A percentile compares a stretch with the other conserved stretches of the same genome.
Evolutionary conservation across 108 stramenopile genomes (phyloP).

Genomic region (Schizochytrium sp.): DNA sequence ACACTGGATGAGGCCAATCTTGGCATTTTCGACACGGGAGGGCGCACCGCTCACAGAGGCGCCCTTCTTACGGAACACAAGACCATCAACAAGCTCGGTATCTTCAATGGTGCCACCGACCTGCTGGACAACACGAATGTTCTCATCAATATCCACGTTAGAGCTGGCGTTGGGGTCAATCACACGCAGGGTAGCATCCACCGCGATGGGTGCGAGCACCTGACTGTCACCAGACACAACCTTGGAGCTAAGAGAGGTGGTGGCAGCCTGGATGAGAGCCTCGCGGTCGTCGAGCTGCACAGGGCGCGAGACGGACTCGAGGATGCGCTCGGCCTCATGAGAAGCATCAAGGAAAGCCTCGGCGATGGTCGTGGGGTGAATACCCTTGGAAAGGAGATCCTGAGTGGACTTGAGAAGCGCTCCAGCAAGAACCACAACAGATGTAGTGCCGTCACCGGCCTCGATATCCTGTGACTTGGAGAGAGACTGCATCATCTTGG

Average conservation of each 20-base stretch:
- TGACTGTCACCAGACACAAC: constrained; percentile 94
- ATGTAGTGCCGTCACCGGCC: constrained; percentile 83
- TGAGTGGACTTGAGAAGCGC: constrained; percentile 91
- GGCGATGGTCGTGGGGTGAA: constrained; percentile 96
- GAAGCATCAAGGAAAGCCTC: constrained; percentile 82
- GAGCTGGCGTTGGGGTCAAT: constrained; percentile 81
- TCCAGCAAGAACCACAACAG: constrained; percentile 96
- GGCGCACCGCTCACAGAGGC: constrained; percentile 94
- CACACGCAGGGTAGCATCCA: constrained; percentile 93
- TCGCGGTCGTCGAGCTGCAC: constrained; percentile 88
- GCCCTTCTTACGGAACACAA: constrained; percentile 93
- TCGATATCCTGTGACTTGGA: constrained; percentile 98
- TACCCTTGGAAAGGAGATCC: constrained; percentile 75
- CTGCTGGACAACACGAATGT: constrained; percentile 94
- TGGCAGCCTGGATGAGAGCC: constrained; percentile 87
- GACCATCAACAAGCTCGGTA: constrained; percentile 93
- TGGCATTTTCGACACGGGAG: constrained; percentile 88
- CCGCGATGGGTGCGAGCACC: constrained; percentile 96
- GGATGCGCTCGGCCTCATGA: constrained; percentile 68
- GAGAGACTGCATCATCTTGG: constrained; percentile 98
- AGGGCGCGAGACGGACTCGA: constrained; percentile 79
- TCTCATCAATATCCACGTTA: constrained; percentile 93
- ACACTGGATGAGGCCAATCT: constrained; percentile 89
- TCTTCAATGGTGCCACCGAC: constrained; percentile 99
- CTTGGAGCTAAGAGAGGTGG: constrained; percentile 94